Base-by-base conservation (phyloP, 768 basidiomycete species). In the Suillus paluster region DNA sequence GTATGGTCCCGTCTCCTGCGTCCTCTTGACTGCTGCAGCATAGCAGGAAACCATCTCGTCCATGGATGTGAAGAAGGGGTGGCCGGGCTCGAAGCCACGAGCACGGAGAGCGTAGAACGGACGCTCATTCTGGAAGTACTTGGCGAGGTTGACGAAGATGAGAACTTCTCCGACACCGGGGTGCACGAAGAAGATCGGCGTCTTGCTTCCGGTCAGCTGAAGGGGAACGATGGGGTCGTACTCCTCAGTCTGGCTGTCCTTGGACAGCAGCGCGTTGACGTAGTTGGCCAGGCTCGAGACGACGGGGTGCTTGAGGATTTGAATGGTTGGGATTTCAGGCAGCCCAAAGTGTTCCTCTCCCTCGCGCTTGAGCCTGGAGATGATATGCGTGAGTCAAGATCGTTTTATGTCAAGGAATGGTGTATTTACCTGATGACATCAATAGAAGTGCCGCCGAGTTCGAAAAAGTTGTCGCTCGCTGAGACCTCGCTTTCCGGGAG, bases 221-320 rank as follows among this genome's bases (percentile, higher is more conserved):
- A 81, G 73, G 3, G 78, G 78, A 23, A 81, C 74, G n/a, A 81
- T 70, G 19, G 80, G 80, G 30, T 79, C 74, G 56, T 81, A 81
- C 30, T 71, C 71, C 11, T 70, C 67, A 5, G 45, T 59, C 42
- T 38, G 57, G 1, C 59, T 57, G 12, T 63, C 64, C 59, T 66
- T 65, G 42, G 69, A 65, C 33, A 71, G 39, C 58, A 78, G 44
- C 17, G 73, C 70, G 41, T 74, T 71, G 19, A 72, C 63, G 67
- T 66, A 79, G 62, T 59, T 73, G 25, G 62, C 74, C 68, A 68
- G 70, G 65, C 56, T 74, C 30, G 61, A 77, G 60, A 73, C 2
- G 9, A 74, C 48, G 23, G 72, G 72, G 45, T 73, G 74, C 59
- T 73, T 75, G 49, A 80, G 77, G 17, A 80, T 60, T 62, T 78